Evolutionary conservation across 2,329 filamentous ascomycete species (phyloP).

Genomic region (Triangularia verruculosa): DNA sequence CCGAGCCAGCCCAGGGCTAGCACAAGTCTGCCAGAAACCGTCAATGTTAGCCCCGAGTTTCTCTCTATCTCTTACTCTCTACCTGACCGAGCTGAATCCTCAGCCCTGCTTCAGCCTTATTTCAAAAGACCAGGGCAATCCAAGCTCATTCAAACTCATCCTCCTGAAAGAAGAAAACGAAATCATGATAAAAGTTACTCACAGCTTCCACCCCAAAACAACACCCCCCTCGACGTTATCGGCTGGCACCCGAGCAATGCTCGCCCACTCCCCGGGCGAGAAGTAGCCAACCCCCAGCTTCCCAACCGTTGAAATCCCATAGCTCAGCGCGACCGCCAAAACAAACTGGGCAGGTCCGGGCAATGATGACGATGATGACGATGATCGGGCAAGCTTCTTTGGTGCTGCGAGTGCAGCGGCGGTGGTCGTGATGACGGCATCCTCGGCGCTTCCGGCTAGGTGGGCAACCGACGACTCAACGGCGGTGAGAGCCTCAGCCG

Average conservation of each 20-base stretch:
- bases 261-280: conserved; percentile 63
- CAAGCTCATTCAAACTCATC: neutral
- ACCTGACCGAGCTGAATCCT: conserved; percentile 20
- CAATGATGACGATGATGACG: conserved; percentile 43
- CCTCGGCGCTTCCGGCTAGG: conserved; percentile 12
- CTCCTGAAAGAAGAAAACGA: neutral
- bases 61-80: neutral
- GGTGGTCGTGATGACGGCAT: neutral
- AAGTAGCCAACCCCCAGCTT: conserved; percentile 61
- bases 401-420: neutral
- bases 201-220: conserved; percentile 54
- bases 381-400: conserved; percentile 9
- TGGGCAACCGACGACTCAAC: conserved; percentile 13
- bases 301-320: conserved; percentile 61
- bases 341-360: conserved; percentile 50
- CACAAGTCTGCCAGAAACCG: conserved; percentile 56
- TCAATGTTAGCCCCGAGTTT: conserved; percentile 18
- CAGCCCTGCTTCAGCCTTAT: conserved; percentile 36
- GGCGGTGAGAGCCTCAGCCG: conserved; percentile 17
- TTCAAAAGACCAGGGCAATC: conserved; percentile 15
- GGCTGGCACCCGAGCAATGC: conserved; percentile 55
- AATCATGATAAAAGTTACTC: conserved; percentile 35
- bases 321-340: conserved; percentile 51
- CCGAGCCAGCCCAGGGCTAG: conserved; percentile 71
- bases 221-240: conserved; percentile 56